Conservation (phyloP, 164 flowering plant species). For the Umbilicus rupestris region DNA sequence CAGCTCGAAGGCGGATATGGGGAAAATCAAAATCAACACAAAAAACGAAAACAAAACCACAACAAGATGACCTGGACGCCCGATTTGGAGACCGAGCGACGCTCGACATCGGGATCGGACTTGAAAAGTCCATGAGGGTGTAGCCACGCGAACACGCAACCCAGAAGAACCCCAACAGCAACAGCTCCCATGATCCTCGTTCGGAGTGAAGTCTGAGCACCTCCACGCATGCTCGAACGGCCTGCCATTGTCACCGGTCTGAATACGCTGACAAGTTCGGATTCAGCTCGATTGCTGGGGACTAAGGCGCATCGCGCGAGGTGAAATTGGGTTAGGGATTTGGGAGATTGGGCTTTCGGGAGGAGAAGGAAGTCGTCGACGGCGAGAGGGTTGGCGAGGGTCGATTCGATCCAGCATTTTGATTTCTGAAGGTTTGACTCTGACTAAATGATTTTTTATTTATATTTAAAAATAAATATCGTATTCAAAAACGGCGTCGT, state of each 20-base stretch:
- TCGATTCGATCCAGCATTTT: neutral
- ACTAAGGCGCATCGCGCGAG: neutral
- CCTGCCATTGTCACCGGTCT: constrained; percentile 31
- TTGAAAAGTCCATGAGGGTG: constrained; percentile 61
- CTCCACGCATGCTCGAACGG: constrained; percentile 40
- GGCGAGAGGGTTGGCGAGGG: neutral
- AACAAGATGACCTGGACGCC: constrained; percentile 30
- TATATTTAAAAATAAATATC: too few relatives aligned
- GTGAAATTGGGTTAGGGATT: neutral
- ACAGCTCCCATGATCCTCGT: constrained; percentile 53
- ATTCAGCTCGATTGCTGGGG: neutral
- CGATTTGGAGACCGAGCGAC: constrained; percentile 18
- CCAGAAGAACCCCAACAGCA: constrained; percentile 53
- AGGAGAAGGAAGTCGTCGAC: neutral
- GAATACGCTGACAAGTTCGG: neutral
- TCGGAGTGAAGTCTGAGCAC: constrained; percentile 31
- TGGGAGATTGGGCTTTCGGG: neutral
- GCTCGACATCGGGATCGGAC: constrained; percentile 16
- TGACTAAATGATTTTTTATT: too few relatives aligned
- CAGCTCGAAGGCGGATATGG: neutral
- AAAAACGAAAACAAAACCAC: neutral
- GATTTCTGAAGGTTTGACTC: too few relatives aligned
- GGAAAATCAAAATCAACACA: neutral
- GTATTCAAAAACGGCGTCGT: too few relatives aligned
- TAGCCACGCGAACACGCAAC: constrained; percentile 62